Conservation (phyloP, 2,329 filamentous ascomycete genomes). For the Lachnellula suecica region DNA sequence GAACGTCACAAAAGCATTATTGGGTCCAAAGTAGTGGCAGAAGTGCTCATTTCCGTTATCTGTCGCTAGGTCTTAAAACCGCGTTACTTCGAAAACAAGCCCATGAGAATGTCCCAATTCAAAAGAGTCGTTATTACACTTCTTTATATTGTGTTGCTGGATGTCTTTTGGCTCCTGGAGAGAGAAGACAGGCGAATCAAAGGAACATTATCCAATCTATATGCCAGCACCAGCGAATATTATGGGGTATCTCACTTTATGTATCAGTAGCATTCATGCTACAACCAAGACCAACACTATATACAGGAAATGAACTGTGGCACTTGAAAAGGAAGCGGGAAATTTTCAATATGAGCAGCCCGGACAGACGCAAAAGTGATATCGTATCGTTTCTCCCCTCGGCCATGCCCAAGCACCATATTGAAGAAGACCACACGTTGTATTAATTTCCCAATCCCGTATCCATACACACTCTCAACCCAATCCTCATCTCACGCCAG, state of each 20-base stretch:
- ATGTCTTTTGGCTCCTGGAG: too few species aligned
- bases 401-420: slow-evolving; percentile 5
- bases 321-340: slow-evolving; percentile 2
- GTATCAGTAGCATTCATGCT: slow-evolving; percentile 7
- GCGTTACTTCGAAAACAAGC: too few species aligned
- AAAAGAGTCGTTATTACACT: too few species aligned
- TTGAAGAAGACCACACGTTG: slow-evolving; percentile 14
- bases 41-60: too few species aligned
- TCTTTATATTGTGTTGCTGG: too few species aligned
- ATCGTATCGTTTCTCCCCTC: too few species aligned
- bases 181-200: too few species aligned
- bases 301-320: slow-evolving; percentile 19
- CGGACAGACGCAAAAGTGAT: slow-evolving; percentile 6
- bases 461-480: slow-evolving; percentile 22
- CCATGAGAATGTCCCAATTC: too few species aligned
- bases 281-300: slow-evolving; percentile 18
- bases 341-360: slow-evolving; percentile 6
- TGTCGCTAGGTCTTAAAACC: too few species aligned
- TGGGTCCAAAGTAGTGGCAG: too few species aligned
- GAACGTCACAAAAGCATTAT: neutral
- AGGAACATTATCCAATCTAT: too few species aligned
- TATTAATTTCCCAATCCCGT: slow-evolving; percentile 26
- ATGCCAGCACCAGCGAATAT: neutral
- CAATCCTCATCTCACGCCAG: neutral
- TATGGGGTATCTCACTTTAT: neutral